Percentiles rank a stretch among this genome's conserved stretches.
Conservation (phyloP, 441 rosid species). For the Populus hybrid region DNA sequence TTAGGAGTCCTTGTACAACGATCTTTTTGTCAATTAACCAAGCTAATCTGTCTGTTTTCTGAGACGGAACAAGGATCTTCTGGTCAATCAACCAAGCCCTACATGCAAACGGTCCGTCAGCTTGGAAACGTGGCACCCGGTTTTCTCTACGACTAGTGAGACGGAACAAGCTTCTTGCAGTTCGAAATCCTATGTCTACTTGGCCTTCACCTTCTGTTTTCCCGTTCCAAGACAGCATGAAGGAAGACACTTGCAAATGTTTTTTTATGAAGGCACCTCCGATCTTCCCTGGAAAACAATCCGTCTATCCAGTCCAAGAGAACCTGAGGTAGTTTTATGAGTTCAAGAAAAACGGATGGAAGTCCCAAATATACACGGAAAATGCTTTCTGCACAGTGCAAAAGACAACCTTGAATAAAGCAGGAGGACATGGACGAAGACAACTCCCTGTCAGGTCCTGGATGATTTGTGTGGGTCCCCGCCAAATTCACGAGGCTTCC, state of each 20-base stretch:
- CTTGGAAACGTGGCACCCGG: too few relatives aligned
- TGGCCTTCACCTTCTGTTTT: background rate
- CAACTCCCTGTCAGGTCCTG: background rate
- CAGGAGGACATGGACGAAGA: background rate
- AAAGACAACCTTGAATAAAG: background rate
- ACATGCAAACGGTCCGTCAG: background rate
- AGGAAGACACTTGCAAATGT: background rate
- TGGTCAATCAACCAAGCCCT: background rate
- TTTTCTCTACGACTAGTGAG: too few relatives aligned
- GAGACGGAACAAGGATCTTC: too few relatives aligned
- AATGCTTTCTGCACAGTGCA: background rate
- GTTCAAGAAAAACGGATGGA: background rate
- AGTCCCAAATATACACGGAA: background rate
- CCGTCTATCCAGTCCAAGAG: background rate
- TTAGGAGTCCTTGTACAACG: background rate
- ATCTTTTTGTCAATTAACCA: too few relatives aligned
- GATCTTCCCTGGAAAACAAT: background rate
- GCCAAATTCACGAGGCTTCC: slow-evolving; percentile 27
- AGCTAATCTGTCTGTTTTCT: too few relatives aligned
- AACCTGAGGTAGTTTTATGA: too few relatives aligned
- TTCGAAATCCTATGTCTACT: background rate
- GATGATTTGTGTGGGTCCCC: slow-evolving; percentile 11
- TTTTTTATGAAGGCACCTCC: background rate
- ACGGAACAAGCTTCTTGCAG: too few relatives aligned
- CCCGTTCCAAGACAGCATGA: background rate